Percentiles rank a stretch among this genome's conserved stretches.
Conservation (phyloP, 257 asterid species). For the Penstemon davidsonii region DNA sequence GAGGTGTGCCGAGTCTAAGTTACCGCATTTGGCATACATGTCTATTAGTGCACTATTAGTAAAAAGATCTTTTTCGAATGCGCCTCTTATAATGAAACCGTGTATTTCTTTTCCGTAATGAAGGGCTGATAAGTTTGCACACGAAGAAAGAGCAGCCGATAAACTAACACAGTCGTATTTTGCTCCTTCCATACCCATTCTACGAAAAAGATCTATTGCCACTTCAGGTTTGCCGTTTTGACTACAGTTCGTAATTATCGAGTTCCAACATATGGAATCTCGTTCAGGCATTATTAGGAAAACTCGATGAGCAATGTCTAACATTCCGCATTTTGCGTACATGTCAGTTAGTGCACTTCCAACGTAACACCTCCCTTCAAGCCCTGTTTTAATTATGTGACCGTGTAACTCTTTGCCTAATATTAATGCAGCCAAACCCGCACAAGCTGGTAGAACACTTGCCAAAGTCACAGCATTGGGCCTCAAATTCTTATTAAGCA, state of each 20-base stretch:
- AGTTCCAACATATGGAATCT: constrained; percentile 82
- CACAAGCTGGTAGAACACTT: constrained; percentile 84
- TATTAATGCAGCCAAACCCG: constrained; percentile 56
- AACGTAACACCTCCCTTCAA: constrained; percentile 59
- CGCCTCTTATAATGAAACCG: constrained; percentile 56
- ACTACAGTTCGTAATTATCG: constrained; percentile 67
- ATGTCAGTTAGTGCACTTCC: constrained; percentile 81
- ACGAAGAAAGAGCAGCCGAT: constrained; percentile 82
- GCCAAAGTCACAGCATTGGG: constrained; percentile 90
- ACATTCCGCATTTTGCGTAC: constrained; percentile 85
- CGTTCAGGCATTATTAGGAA: constrained; percentile 55
- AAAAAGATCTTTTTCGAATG: constrained; percentile 49
- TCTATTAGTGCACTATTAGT: constrained; percentile 73
- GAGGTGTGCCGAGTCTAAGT: constrained; percentile 51
- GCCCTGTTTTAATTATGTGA: constrained; percentile 48
- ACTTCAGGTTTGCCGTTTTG: constrained; percentile 73
- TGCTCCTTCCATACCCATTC: constrained; percentile 63
- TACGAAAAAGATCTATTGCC: constrained; percentile 62
- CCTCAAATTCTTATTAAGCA: constrained; percentile 51
- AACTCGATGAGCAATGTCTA: constrained; percentile 59
- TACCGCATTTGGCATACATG: constrained; percentile 86
- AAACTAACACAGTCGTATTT: constrained; percentile 69
- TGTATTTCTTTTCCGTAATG: constrained; percentile 75
- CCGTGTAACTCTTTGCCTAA: constrained; percentile 80
- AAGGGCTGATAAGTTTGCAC: constrained; percentile 64